Evolutionary conservation across 495 filamentous ascomycete genomes (phyloP).

Genomic region (Aspergillus incahuasiensis): DNA sequence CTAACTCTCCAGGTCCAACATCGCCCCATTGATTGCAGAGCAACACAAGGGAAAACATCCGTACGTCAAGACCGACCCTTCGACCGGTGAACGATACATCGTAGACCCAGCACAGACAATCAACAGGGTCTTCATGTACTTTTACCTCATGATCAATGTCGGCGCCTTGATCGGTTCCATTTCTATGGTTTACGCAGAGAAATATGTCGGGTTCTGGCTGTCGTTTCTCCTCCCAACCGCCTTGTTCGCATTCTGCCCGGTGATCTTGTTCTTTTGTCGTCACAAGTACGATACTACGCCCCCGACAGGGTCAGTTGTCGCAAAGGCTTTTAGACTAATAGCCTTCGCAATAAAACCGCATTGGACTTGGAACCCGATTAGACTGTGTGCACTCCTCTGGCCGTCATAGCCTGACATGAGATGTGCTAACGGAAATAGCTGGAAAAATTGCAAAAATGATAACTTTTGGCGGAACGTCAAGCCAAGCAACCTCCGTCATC

Average conservation of each 20-base stretch:
- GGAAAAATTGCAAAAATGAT: constrained; percentile 46
- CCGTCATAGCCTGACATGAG: neutral
- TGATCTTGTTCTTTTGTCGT: constrained; percentile 55
- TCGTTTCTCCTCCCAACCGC: constrained; percentile 58
- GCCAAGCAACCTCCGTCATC: constrained; percentile 50
- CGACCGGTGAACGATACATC: constrained; percentile 59
- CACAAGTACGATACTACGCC: constrained; percentile 54
- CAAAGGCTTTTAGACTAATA: constrained; percentile 51
- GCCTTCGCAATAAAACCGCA: constrained; percentile 53
- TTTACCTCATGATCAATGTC: constrained; percentile 51
- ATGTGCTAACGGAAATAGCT: constrained; percentile 25
- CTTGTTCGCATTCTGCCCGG: constrained; percentile 54
- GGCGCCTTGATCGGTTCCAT: constrained; percentile 49
- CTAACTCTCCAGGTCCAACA: constrained; percentile 45
- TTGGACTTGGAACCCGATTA: constrained; percentile 53
- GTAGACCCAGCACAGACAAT: constrained; percentile 60
- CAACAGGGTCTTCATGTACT: constrained; percentile 35
- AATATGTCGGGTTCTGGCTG: constrained; percentile 76
- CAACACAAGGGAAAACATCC: constrained; percentile 43
- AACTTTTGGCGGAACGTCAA: constrained; percentile 62
- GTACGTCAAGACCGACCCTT: constrained; percentile 34
- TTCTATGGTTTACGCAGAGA: constrained; percentile 62
- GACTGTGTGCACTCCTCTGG: constrained; percentile 23
- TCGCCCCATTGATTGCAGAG: constrained; percentile 53
- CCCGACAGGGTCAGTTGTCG: constrained; percentile 61